Conservation (phyloP, 179 eudicot species). For the Gypsophila paniculata region DNA sequence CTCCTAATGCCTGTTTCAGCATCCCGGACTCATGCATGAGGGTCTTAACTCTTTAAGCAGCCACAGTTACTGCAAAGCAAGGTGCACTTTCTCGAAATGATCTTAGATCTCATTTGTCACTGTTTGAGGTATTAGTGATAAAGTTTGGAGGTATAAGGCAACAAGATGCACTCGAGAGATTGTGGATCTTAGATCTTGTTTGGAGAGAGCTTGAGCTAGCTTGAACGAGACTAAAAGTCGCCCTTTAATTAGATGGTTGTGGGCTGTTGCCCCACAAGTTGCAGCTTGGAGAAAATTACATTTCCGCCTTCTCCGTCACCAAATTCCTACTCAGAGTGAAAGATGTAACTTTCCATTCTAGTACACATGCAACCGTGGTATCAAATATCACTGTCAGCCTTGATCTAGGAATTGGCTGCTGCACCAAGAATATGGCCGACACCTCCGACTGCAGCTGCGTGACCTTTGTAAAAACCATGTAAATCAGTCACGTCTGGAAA, state of each 20-base stretch:
- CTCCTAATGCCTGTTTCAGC: conserved; percentile 15
- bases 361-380: conserved; percentile 7
- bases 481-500: background rate
- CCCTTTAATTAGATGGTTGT: conserved; percentile 16
- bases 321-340: conserved; percentile 2
- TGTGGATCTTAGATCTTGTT: conserved; percentile 17
- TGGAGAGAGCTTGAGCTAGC: conserved; percentile 10
- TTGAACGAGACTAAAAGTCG: conserved; percentile 18
- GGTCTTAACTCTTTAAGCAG: conserved; percentile 6
- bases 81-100: background rate
- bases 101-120: background rate
- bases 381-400: background rate
- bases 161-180: conserved; percentile 21
- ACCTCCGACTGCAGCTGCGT: background rate
- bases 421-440: background rate
- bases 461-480: background rate
- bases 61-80: conserved; percentile 15
- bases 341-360: background rate
- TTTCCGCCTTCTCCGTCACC: background rate
- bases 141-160: conserved; percentile 8
- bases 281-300: background rate
- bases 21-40: no score
- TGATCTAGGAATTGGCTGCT: background rate
- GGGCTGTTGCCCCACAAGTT: background rate
- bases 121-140: background rate